phyloP scores from a whole-genome alignment of 345 rosid species.

The Chamaenerion angustifolium region DNA sequence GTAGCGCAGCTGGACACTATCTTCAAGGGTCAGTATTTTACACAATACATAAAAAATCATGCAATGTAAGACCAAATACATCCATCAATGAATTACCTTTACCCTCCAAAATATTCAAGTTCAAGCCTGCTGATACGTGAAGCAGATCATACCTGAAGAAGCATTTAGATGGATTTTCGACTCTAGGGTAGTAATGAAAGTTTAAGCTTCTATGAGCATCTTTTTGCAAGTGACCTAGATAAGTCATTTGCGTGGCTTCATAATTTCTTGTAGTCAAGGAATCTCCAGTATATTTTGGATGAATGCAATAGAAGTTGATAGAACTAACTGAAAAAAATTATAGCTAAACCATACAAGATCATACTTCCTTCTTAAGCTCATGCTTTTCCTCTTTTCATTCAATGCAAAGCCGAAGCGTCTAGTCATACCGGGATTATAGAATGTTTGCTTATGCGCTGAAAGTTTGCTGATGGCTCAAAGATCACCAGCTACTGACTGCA shows the following conservation, averaged over 20 bases:
- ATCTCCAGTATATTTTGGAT: too few relatives aligned
- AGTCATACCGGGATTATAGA: slow-evolving; percentile 72
- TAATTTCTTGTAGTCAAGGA: too few relatives aligned
- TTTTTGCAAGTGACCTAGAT: too few relatives aligned
- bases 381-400: slow-evolving; percentile 56
- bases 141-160: neutral
- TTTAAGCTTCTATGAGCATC: too few relatives aligned
- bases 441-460: slow-evolving; percentile 73
- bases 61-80: neutral
- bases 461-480: slow-evolving; percentile 58
- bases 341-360: neutral
- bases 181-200: too few relatives aligned
- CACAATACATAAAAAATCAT: neutral
- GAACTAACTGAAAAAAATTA: too few relatives aligned
- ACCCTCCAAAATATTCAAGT: neutral
- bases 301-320: too few relatives aligned
- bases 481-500: slow-evolving; percentile 64
- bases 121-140: too few relatives aligned
- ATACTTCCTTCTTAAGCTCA: slow-evolving; percentile 47
- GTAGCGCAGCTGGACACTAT: too few relatives aligned
- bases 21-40: neutral
- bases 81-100: neutral
- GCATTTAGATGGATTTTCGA: neutral
- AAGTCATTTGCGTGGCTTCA: too few relatives aligned
- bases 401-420: slow-evolving; percentile 61